Evolutionary conservation across 495 filamentous ascomycete genomes (phyloP).

Genomic region (Massariosphaeria phaeospora): DNA sequence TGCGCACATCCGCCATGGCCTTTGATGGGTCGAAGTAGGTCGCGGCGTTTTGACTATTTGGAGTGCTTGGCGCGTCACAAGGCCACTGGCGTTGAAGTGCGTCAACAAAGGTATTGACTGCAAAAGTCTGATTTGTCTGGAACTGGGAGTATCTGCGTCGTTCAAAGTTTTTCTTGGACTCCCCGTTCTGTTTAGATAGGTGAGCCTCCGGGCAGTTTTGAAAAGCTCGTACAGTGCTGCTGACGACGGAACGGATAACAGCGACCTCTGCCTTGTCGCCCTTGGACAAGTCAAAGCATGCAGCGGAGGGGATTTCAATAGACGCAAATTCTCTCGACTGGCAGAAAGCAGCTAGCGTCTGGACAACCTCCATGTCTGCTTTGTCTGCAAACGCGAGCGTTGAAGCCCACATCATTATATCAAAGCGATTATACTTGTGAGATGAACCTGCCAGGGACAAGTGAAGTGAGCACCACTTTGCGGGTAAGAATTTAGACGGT

Average conservation of each 20-base stretch:
- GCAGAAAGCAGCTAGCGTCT: slow-evolving; percentile 19
- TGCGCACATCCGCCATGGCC: slow-evolving; percentile 24
- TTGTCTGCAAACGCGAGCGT: slow-evolving; percentile 19
- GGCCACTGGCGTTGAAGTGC: slow-evolving; percentile 20
- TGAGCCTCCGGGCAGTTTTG: not conserved
- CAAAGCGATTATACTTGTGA: slow-evolving; percentile 8
- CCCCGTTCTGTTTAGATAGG: not conserved
- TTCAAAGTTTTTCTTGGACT: not conserved
- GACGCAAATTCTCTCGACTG: not conserved
- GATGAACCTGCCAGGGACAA: not conserved
- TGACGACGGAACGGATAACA: not conserved
- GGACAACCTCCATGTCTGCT: slow-evolving; percentile 17
- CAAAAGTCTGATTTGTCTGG: not conserved
- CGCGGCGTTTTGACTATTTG: slow-evolving; percentile 4
- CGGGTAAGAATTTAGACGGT: not conserved
- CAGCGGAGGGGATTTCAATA: not conserved
- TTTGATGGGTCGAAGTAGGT: slow-evolving; percentile 15
- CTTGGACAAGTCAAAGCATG: not conserved
- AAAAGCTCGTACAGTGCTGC: not conserved
- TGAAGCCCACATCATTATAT: slow-evolving; percentile 30
- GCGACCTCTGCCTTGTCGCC: not conserved
- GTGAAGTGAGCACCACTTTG: slow-evolving; percentile 10
- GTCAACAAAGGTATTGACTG: not conserved
- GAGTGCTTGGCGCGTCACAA: slow-evolving; percentile 4
- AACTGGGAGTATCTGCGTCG: not conserved